These are phyloP conservation scores for Mycena citricolor DNA, from an alignment of 1,284 basidiomycete species.

Conservation along the genomic window DNA sequence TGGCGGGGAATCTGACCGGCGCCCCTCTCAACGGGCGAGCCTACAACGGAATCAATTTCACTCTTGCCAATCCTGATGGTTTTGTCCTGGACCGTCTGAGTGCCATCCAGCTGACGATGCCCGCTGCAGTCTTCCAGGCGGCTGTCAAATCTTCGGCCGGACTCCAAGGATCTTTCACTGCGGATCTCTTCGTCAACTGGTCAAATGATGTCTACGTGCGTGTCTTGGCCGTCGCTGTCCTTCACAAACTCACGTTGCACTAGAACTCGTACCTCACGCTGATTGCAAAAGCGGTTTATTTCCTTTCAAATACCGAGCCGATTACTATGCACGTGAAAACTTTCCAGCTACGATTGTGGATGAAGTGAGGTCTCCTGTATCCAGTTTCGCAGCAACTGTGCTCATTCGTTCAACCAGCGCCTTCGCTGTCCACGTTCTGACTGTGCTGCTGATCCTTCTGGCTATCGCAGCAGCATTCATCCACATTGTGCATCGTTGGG, in stretches of 20 bases:
- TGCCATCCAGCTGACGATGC: constrained; percentile 46
- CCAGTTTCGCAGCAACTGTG: background rate
- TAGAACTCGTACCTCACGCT: constrained; percentile 51
- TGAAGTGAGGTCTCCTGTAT: constrained; percentile 36
- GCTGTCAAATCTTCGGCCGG: constrained; percentile 39
- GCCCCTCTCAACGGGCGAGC: constrained; percentile 42
- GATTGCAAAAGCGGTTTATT: constrained; percentile 50
- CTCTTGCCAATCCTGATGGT: constrained; percentile 39
- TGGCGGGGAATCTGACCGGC: constrained; percentile 44
- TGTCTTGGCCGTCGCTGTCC: constrained; percentile 11
- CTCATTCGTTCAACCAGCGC: constrained; percentile 29
- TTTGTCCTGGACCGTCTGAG: constrained; percentile 34
- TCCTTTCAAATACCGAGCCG: constrained; percentile 35
- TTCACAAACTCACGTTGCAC: background rate
- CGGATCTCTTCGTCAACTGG: constrained; percentile 37
- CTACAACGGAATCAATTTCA: constrained; percentile 53
- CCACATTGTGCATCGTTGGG: constrained; percentile 44
- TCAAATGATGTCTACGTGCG: constrained; percentile 49
- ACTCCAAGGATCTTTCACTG: constrained; percentile 38
- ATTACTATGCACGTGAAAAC: constrained; percentile 42
- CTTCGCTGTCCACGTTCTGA: constrained; percentile 45
- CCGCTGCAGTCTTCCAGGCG: constrained; percentile 49
- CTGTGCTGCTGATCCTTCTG: constrained; percentile 42
- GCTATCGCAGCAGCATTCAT: constrained; percentile 42
- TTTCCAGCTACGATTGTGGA: constrained; percentile 43